Percentiles rank a stretch among this genome's conserved stretches.
Evolutionary conservation across 2,329 filamentous ascomycete species (phyloP).

Genomic region (Phialophora tarda): DNA sequence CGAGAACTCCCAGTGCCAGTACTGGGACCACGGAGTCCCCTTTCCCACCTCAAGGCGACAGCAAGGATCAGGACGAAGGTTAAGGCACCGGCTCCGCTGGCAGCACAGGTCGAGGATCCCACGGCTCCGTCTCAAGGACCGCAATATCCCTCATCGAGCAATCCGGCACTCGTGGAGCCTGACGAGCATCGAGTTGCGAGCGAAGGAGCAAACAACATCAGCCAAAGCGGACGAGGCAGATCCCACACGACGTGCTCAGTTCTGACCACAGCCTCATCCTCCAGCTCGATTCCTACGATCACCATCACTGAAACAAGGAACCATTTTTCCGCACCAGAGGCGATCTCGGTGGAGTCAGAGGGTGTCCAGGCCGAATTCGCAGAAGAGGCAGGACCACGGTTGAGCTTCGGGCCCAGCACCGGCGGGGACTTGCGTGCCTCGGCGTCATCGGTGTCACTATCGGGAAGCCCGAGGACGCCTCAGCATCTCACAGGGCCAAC

Average conservation of each 20-base stretch:
- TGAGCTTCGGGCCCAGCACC: neutral
- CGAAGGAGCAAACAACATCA: neutral
- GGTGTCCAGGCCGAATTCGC: neutral
- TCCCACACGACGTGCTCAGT: slow-evolving; percentile 12
- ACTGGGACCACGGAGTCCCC: slow-evolving; percentile 16
- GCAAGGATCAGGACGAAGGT: slow-evolving; percentile 25
- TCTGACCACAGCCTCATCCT: slow-evolving; percentile 14
- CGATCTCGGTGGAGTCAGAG: neutral
- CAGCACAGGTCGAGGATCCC: slow-evolving; percentile 23
- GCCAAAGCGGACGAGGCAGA: slow-evolving; percentile 9
- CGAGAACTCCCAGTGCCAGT: slow-evolving; percentile 27
- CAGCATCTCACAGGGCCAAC: slow-evolving; percentile 7
- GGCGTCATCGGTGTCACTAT: slow-evolving; percentile 18
- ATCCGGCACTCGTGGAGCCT: neutral
- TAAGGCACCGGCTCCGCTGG: slow-evolving; percentile 15
- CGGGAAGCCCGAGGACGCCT: neutral
- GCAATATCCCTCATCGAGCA: neutral
- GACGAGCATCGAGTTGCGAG: slow-evolving; percentile 1
- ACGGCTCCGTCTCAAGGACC: neutral
- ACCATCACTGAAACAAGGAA: slow-evolving; percentile 7
- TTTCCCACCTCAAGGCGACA: slow-evolving; percentile 16
- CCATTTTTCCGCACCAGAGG: neutral
- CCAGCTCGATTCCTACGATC: slow-evolving; percentile 18
- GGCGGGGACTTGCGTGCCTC: neutral
- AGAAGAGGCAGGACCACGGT: slow-evolving; percentile 7